Evolutionary conservation across 225 moss, liverwort and hornwort species (phyloP), one percentile per base, ranked within the genome.

Genomic region (Bryum argenteum): DNA sequence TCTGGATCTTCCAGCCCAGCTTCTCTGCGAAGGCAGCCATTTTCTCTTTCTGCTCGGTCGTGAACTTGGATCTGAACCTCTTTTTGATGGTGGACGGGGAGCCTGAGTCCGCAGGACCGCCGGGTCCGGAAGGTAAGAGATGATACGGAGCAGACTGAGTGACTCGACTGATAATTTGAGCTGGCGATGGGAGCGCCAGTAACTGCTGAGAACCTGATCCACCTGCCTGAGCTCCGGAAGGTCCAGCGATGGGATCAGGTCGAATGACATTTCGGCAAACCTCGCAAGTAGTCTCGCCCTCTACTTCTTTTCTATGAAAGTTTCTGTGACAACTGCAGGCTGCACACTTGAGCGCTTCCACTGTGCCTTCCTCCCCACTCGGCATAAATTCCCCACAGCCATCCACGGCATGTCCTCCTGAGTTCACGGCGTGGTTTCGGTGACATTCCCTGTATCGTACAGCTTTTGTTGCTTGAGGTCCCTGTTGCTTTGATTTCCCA

Each of bases 311-410:
- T 73, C 92, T 83, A 79, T 95, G 94, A 77, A 95, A 95, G 80
- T 95, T 95, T 48, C 94, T 73, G 41, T 95, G 94, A 77, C 94
- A 95, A 33, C 87, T 82, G 75, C 94, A 95, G 67, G 94, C 94
- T 69, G 94, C 94, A 83, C 94, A 95, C 67, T 87, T 92, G 23
- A 95, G 90, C 61, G 91, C 87, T 77, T 92, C 92, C 41, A 78
- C 55, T 15, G 92, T 90, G 76, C 94, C 92, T 79, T 92, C 90
- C 78, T 90, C 92, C 48, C 94, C 94, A 64, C 85, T 76, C 47
- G 94, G 90, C 94, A 95, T 95, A 75, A 95, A 95, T 86, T 95
- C 94, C 22, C 94, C 92, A 79, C 94, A 95, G 66, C 94, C 94
- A 81, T 95, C 94, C 42, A 90, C 89, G 67, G 90, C 89, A 71